Evolutionary conservation across 345 rosid species (phyloP).

Genomic region (Brassica rapa): DNA sequence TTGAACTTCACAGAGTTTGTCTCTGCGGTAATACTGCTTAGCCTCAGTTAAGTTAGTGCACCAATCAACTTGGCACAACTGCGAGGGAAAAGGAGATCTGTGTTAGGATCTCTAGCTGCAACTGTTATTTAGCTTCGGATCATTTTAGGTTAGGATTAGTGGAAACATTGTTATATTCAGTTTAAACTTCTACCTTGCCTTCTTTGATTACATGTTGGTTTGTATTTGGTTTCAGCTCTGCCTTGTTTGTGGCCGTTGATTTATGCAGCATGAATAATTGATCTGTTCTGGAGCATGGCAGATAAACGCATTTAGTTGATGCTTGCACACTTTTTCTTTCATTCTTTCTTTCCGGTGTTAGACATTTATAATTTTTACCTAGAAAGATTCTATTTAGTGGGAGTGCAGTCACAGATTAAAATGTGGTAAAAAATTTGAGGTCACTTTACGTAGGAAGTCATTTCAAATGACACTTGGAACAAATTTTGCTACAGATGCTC

Average conservation of each 20-base stretch:
- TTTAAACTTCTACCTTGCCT: background rate
- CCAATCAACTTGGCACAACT: constrained; percentile 66
- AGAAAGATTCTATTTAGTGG: constrained; percentile 19
- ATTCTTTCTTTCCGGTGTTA: background rate
- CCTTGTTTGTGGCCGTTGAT: constrained; percentile 16
- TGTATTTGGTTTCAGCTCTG: constrained; percentile 5
- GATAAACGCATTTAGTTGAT: constrained; percentile 17
- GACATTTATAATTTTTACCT: constrained; percentile 14
- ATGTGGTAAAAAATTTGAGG: constrained; percentile 9
- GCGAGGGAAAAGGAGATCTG: constrained; percentile 35
- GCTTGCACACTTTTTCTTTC: constrained; percentile 2
- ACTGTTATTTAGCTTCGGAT: too few relatives aligned
- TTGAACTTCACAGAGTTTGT: too few relatives aligned
- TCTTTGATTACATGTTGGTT: background rate
- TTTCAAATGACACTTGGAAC: constrained; percentile 9
- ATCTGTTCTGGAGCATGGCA: constrained; percentile 26
- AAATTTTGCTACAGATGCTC: constrained; percentile 16
- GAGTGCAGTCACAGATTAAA: constrained; percentile 23
- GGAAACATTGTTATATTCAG: background rate
- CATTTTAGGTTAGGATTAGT: background rate
- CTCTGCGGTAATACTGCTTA: constrained; percentile 57
- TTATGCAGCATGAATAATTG: constrained; percentile 11
- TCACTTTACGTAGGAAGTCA: constrained; percentile 22
- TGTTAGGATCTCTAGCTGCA: constrained; percentile 24
- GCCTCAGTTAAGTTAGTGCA: constrained; percentile 69